phyloP scores from a whole-genome alignment of 2,329 filamentous ascomycete species.

The Colletotrichum sp. region DNA sequence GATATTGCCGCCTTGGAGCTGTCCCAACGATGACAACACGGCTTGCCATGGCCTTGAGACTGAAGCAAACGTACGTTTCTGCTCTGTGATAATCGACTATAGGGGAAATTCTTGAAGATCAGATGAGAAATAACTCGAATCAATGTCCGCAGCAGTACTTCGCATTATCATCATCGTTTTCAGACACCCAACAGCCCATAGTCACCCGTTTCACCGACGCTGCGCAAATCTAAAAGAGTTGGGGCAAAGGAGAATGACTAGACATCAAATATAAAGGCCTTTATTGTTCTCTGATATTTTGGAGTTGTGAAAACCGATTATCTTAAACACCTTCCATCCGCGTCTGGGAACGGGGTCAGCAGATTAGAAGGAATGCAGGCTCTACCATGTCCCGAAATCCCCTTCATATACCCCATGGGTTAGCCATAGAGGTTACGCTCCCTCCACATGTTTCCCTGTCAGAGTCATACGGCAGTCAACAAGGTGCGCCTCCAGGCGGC shows the following conservation, averaged over 20 bases:
- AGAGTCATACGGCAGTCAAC: too few species aligned
- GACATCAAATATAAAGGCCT: not conserved
- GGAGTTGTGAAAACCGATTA: not conserved
- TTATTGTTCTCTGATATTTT: accelerated
- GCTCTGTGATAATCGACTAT: accelerated
- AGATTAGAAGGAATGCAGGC: not conserved
- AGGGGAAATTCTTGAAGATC: not conserved
- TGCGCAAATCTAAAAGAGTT: too few species aligned
- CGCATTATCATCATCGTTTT: not conserved
- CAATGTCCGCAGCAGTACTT: not conserved
- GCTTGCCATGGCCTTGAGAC: not conserved
- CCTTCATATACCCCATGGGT: too few species aligned
- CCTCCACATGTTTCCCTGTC: too few species aligned
- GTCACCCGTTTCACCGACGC: not conserved
- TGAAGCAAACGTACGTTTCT: too few species aligned
- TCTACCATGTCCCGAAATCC: not conserved
- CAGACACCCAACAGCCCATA: not conserved
- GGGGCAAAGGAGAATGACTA: not conserved
- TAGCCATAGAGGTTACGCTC: too few species aligned
- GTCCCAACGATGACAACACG: not conserved
- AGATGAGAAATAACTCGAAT: not conserved
- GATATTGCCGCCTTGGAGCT: not conserved
- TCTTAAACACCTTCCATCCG: not conserved
- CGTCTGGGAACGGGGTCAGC: not conserved
- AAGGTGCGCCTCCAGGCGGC: too few species aligned